Conservation (phyloP, 306 rosid genomes). For the Castanea crenata region DNA sequence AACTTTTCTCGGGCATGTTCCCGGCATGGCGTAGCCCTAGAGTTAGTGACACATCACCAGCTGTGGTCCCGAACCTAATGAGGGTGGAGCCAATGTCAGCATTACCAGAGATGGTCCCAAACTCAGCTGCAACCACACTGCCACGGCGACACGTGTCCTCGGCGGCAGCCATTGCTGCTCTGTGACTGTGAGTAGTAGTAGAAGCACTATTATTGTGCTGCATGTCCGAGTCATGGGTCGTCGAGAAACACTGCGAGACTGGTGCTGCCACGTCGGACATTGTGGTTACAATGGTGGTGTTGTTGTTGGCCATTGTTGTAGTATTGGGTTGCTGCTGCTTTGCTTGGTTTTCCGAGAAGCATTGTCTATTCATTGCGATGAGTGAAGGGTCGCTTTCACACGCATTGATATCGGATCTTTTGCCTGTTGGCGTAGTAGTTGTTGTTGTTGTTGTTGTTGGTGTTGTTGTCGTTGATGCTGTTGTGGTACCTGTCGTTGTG, state of each 20-base stretch:
- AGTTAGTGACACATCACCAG: conserved; percentile 97
- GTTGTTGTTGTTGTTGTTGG: conserved; percentile 30
- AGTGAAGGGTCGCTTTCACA: conserved; percentile 71
- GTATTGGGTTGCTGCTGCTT: conserved; percentile 1
- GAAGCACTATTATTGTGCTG: neutral
- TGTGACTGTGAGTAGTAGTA: conserved; percentile 2
- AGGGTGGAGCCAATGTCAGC: conserved; percentile 63
- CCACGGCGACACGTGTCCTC: conserved; percentile 70
- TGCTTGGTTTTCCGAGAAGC: conserved; percentile 70
- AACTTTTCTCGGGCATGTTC: conserved; percentile 57
- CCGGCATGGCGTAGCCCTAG: conserved; percentile 97
- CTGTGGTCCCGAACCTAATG: conserved; percentile 81
- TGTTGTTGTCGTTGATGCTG: conserved; percentile 17
- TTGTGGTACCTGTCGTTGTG: conserved; percentile 25
- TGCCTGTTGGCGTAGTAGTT: conserved; percentile 35
- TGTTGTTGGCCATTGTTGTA: conserved; percentile 13
- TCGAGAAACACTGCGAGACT: conserved; percentile 28
- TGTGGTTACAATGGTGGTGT: conserved; percentile 24
- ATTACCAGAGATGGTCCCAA: conserved; percentile 57
- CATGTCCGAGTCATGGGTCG: conserved; percentile 27
- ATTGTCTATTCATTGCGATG: conserved; percentile 51
- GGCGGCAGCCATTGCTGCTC: conserved; percentile 25
- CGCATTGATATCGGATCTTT: conserved; percentile 60
- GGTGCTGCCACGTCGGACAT: conserved; percentile 47
- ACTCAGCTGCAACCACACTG: conserved; percentile 46